Conservation (phyloP, 495 filamentous ascomycete species). For the Lasiosphaeriaceae sp. region DNA sequence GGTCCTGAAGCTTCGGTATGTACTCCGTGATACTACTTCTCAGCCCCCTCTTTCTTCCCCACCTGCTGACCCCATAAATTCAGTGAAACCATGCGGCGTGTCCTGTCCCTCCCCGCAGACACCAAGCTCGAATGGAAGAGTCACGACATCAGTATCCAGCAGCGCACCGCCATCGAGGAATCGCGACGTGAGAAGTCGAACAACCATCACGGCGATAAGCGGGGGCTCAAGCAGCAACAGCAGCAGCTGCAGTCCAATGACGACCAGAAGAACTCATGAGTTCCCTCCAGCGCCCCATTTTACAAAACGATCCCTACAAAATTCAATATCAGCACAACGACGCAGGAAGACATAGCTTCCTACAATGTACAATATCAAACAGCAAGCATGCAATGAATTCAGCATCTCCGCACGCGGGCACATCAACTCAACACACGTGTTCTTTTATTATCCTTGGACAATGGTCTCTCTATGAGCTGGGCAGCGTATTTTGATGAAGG, state of each 20-base stretch:
- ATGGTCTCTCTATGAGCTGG: background rate
- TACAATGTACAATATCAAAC: background rate
- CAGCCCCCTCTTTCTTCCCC: background rate
- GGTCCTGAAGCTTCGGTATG: conserved; percentile 94
- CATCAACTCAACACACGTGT: background rate
- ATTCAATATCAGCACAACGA: background rate
- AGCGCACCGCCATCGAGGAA: conserved; percentile 76
- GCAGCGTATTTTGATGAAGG: background rate
- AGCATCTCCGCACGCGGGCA: too few relatives aligned
- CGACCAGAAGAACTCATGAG: conserved; percentile 16
- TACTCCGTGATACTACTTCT: conserved; percentile 3
- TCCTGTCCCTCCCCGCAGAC: conserved; percentile 77
- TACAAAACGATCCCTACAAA: background rate
- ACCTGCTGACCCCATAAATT: background rate
- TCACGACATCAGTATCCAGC: conserved; percentile 78
- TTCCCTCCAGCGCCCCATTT: background rate
- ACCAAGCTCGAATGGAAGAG: conserved; percentile 93
- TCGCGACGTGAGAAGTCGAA: conserved; percentile 71
- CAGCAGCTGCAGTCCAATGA: conserved; percentile 22
- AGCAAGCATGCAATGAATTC: background rate
- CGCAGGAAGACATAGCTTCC: background rate
- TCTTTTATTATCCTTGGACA: background rate
- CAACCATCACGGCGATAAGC: conserved; percentile 40
- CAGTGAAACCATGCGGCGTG: conserved; percentile 89
- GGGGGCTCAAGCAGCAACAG: conserved; percentile 27